Conservation (phyloP, 1,139 yeast genomes). For the Spencermartinsiella ligniputridi region DNA sequence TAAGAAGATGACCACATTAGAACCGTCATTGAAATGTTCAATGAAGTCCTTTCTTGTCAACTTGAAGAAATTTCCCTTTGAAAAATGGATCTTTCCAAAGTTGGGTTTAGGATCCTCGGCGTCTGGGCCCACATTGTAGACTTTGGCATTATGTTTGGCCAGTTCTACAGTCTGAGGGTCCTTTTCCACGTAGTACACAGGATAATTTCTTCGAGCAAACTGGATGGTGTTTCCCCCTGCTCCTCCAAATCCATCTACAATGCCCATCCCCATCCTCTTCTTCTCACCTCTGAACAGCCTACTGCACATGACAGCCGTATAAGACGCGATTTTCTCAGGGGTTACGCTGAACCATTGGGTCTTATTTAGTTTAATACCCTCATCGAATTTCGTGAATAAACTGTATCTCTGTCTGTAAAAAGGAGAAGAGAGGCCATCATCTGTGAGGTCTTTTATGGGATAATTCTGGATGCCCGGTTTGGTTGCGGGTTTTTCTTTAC, state of each 20-base stretch:
- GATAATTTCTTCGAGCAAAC: slow-evolving; percentile 39
- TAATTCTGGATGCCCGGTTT: not conserved
- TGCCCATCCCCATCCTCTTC: slow-evolving; percentile 14
- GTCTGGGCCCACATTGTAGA: slow-evolving; percentile 44
- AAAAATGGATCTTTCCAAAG: not conserved
- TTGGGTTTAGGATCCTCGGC: not conserved
- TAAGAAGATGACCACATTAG: slow-evolving; percentile 59
- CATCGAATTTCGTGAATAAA: slow-evolving; percentile 58
- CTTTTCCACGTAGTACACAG: slow-evolving; percentile 66
- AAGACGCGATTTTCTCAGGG: slow-evolving; percentile 67
- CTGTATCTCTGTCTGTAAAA: slow-evolving; percentile 59
- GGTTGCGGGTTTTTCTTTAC: too few relatives aligned
- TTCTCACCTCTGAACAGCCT: not conserved
- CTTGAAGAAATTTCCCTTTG: slow-evolving; percentile 36
- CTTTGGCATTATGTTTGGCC: slow-evolving; percentile 64
- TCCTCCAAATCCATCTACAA: slow-evolving; percentile 81
- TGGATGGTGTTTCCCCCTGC: slow-evolving; percentile 95
- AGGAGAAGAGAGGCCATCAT: slow-evolving; percentile 27
- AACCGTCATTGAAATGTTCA: slow-evolving; percentile 23
- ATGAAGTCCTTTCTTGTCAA: slow-evolving; percentile 27
- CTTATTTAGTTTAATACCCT: slow-evolving; percentile 66
- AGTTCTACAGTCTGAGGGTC: slow-evolving; percentile 59
- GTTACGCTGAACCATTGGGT: slow-evolving; percentile 93
- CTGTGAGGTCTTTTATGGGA: not conserved
- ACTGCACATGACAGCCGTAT: slow-evolving; percentile 42